phyloP scores from a whole-genome alignment of 2,329 filamentous ascomycete species.

The Microdochium nivale region DNA sequence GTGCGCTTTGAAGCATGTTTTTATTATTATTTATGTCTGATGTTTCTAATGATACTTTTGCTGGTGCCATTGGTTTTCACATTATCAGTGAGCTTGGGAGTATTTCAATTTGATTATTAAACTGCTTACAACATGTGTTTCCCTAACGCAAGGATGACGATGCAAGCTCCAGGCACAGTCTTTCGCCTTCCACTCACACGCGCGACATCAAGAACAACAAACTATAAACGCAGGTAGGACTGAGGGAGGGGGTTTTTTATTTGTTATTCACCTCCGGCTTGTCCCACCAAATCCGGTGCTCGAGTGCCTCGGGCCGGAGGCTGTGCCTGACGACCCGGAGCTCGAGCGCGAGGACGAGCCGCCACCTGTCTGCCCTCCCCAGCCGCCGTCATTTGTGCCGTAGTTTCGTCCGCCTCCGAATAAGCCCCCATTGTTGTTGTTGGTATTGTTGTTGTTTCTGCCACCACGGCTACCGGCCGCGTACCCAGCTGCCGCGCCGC shows the following conservation, averaged over 20 bases:
- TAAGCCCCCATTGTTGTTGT: conserved; percentile 11
- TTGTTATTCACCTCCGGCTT: conserved; percentile 39
- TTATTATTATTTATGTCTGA: no score
- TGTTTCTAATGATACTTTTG: neutral
- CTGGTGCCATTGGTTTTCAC: no score
- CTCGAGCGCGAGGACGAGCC: conserved; percentile 21
- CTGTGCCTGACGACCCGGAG: conserved; percentile 25
- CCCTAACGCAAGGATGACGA: no score
- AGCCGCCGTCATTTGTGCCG: conserved; percentile 20
- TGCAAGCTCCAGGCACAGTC: no score
- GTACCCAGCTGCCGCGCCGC: conserved; percentile 63
- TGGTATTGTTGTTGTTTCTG: conserved; percentile 22
- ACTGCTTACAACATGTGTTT: no score
- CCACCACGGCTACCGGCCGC: conserved; percentile 42
- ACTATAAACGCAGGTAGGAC: no score
- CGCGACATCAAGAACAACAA: no score
- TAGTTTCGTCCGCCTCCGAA: conserved; percentile 19
- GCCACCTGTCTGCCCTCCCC: conserved; percentile 14
- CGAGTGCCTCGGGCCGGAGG: conserved; percentile 46
- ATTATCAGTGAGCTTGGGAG: no score
- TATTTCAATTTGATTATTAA: no score
- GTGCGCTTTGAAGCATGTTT: no score
- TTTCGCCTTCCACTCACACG: no score
- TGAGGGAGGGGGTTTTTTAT: no score
- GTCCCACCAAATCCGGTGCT: conserved; percentile 70